Conservation (phyloP, 306 rosid genomes). For the Spatholobus suberectus region DNA sequence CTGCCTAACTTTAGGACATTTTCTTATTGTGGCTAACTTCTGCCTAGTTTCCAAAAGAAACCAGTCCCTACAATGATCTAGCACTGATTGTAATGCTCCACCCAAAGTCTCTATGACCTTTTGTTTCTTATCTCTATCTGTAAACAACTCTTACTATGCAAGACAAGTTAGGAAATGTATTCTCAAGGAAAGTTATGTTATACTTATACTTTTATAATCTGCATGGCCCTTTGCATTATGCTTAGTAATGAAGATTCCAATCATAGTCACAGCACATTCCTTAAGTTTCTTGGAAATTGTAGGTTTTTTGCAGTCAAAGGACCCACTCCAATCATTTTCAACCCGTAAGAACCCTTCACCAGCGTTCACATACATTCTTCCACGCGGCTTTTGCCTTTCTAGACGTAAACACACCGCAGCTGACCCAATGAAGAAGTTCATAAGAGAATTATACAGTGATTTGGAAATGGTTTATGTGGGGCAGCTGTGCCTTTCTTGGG, state of each 20-base stretch:
- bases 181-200: constrained; percentile 34
- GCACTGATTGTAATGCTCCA: constrained; percentile 52
- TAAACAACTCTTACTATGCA: constrained; percentile 33
- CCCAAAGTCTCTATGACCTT: constrained; percentile 24
- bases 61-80: constrained; percentile 39
- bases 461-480: constrained; percentile 89
- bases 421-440: constrained; percentile 62
- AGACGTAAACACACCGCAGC: constrained; percentile 55
- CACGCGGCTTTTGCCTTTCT: constrained; percentile 51
- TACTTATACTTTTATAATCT: constrained; percentile 19
- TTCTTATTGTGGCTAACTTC: constrained; percentile 32
- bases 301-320: constrained; percentile 79
- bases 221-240: constrained; percentile 32
- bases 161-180: constrained; percentile 42
- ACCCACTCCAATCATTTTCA: constrained; percentile 71
- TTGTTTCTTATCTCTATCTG: not conserved
- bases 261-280: not conserved
- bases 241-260: constrained; percentile 18
- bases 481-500: constrained; percentile 96
- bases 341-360: constrained; percentile 49
- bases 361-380: constrained; percentile 51
- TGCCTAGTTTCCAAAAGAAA: constrained; percentile 29
- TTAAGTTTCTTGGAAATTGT: constrained; percentile 34
- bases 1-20: constrained; percentile 16
- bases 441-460: constrained; percentile 63